Evolutionary conservation across 495 filamentous ascomycete species (phyloP).

Genomic region (Parmelia sp.): DNA sequence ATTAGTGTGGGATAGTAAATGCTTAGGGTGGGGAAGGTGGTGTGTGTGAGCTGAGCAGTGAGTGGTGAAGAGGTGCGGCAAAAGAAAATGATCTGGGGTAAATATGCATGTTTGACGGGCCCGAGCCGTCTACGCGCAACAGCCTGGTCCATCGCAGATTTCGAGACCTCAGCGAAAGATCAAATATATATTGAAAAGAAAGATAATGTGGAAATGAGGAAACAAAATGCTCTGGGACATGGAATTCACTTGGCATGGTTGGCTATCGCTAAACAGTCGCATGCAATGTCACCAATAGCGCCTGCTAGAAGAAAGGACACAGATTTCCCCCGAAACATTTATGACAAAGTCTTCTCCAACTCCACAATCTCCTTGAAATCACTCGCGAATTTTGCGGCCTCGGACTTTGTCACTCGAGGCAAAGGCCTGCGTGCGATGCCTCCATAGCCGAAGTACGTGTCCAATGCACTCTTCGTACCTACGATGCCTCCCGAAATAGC

Average conservation of each 20-base stretch:
- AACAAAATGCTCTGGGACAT: neutral
- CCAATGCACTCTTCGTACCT: conserved; percentile 73
- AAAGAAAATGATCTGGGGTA: neutral
- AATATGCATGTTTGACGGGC: neutral
- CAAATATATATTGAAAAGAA: neutral
- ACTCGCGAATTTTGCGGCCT: conserved; percentile 56
- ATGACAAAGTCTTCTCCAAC: conserved; percentile 52
- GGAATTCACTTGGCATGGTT: neutral
- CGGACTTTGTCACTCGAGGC: conserved; percentile 56
- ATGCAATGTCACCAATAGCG: neutral
- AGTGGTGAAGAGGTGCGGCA: conserved; percentile 1
- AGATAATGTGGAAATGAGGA: neutral
- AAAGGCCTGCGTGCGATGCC: conserved; percentile 71
- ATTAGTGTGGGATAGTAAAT: neutral
- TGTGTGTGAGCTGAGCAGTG: neutral
- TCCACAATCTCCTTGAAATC: conserved; percentile 69
- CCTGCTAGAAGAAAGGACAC: conserved; percentile 8
- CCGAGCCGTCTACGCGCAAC: conserved; percentile 3
- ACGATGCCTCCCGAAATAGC: conserved; percentile 82
- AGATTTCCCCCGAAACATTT: conserved; percentile 18
- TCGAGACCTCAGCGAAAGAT: neutral
- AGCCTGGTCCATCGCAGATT: neutral
- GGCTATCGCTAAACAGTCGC: neutral
- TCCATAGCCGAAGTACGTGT: conserved; percentile 71
- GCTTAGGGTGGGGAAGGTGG: neutral